Base-by-base conservation (phyloP, 495 filamentous ascomycete genomes). In the Niebla homalea region DNA sequence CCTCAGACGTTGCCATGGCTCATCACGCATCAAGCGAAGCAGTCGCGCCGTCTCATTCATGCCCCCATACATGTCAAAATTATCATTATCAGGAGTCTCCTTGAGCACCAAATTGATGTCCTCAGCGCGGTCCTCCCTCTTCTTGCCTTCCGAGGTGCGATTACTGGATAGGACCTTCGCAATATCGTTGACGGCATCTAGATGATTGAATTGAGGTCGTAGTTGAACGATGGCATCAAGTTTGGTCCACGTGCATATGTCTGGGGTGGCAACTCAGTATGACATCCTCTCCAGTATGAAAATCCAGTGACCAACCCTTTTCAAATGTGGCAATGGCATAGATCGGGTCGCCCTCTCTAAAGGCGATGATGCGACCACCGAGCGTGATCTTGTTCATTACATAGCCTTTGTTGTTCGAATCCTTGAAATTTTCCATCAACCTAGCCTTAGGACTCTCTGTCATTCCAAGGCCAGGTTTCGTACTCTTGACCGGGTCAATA, bases 251-350 rank as follows among this genome's bases (percentile, higher is more conserved):
- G 48, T 59, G 36, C 58, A 49, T 15, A 50, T 49, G 11, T 50
- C 57, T 60, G 16, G 15, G 21, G 12, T 36, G 4, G 8, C 3
- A 14, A 25, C 0, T 54, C 22, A 57, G 43, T 36, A 38, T 7
- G 12, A 25, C 5, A 36, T 36, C n/a, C 22, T 36, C 39, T 15
- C 6, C 20, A 10, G 21, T 38, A 36, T 22, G 3, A 61, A 53
- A 37, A 39, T 32, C 25, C 15, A 40, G 42, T 15, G 26, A 68
- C 75, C 42, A 66, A 84, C 80, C 72, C 36, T 71, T 72, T 56
- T 75, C 69, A 57, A 86, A 87, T 32, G 79, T 75, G 12, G 81
- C 85, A 56, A 85, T 64, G 76, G 87, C 84, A 64, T 87, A 86
- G 46, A 75, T 67, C 19, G 83, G 80, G 53, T 76, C 75, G 5